Conservation (phyloP, 1,139 yeast species). For the Candida mesenterica region DNA sequence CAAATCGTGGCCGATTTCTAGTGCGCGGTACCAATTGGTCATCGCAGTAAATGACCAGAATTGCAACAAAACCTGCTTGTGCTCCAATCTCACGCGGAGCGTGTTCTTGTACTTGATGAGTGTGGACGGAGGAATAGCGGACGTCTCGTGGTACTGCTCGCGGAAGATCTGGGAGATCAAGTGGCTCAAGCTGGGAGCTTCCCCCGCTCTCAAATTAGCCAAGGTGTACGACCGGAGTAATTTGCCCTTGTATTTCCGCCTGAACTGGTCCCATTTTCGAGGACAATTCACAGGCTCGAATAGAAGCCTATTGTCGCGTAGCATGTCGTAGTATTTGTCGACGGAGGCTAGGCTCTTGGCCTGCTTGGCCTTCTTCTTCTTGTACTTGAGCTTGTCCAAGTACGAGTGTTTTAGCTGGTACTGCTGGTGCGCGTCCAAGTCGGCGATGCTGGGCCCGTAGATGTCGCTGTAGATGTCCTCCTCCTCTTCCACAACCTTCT, state of each 20-base stretch:
- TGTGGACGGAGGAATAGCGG: constrained; percentile 15
- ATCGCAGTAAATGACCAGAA: constrained; percentile 45
- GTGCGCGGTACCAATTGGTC: constrained; percentile 40
- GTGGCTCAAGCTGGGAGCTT: constrained; percentile 37
- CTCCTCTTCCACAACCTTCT: constrained; percentile 16
- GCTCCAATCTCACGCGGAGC: constrained; percentile 40
- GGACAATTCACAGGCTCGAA: constrained; percentile 35
- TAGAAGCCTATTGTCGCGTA: constrained; percentile 32
- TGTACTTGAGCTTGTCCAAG: constrained; percentile 18
- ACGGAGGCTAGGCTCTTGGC: constrained; percentile 16
- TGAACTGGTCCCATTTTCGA: constrained; percentile 17
- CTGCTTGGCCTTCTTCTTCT: constrained; percentile 15
- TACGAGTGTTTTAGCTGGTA: constrained; percentile 11
- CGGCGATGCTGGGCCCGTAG: constrained; percentile 10
- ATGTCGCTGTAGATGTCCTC: constrained; percentile 11
- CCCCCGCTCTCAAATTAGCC: constrained; percentile 33
- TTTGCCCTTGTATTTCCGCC: constrained; percentile 22
- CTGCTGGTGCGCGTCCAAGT: constrained; percentile 14
- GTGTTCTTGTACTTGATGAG: constrained; percentile 36
- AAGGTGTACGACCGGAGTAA: constrained; percentile 32
- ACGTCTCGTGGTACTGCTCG: constrained; percentile 13
- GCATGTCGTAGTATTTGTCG: constrained; percentile 18
- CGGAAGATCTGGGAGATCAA: constrained; percentile 28
- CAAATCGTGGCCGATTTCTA: constrained; percentile 37
- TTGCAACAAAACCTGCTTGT: constrained; percentile 40